Conservation (phyloP, 1,139 yeast genomes). For the Suhomyces bolitotheri region DNA sequence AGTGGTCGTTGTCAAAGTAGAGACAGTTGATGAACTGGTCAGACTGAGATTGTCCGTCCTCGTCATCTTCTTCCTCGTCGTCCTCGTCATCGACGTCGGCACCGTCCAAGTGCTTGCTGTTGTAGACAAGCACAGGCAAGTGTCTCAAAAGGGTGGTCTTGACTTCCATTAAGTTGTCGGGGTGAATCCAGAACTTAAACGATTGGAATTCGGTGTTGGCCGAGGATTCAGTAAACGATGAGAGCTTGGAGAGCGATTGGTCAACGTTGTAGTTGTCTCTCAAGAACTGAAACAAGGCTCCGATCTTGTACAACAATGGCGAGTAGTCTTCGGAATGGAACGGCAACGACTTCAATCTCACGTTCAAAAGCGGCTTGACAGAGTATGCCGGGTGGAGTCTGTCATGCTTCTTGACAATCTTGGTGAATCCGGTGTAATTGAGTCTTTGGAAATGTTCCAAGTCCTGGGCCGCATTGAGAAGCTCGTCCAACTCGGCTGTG, state of each 20-base stretch:
- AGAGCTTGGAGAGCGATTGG: conserved; percentile 42
- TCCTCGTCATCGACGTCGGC: conserved; percentile 30
- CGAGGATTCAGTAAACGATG: conserved; percentile 50
- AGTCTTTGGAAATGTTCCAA: conserved; percentile 86
- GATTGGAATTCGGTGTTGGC: conserved; percentile 65
- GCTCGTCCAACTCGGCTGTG: conserved; percentile 68
- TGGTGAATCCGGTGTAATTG: conserved; percentile 91
- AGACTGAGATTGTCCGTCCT: conserved; percentile 22
- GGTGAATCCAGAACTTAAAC: conserved; percentile 93
- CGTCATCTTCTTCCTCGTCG: conserved; percentile 22
- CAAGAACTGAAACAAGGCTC: conserved; percentile 76
- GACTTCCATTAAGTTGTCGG: conserved; percentile 94
- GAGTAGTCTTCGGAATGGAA: conserved; percentile 94
- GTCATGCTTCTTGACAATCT: conserved; percentile 95
- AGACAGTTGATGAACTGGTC: conserved; percentile 86
- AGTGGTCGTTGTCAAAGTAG: conserved; percentile 81
- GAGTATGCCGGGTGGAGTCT: conserved; percentile 82
- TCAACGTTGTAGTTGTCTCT: conserved; percentile 61
- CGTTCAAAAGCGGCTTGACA: conserved; percentile 85
- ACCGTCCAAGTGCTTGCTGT: conserved; percentile 30
- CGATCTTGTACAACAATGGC: conserved; percentile 81
- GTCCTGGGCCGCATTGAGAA: conserved; percentile 75
- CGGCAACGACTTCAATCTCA: conserved; percentile 82
- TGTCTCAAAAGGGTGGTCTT: conserved; percentile 91
- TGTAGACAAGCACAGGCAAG: conserved; percentile 85